Base-by-base conservation (phyloP, 1,284 basidiomycete genomes). In the Ganoderma meredithae region DNA sequence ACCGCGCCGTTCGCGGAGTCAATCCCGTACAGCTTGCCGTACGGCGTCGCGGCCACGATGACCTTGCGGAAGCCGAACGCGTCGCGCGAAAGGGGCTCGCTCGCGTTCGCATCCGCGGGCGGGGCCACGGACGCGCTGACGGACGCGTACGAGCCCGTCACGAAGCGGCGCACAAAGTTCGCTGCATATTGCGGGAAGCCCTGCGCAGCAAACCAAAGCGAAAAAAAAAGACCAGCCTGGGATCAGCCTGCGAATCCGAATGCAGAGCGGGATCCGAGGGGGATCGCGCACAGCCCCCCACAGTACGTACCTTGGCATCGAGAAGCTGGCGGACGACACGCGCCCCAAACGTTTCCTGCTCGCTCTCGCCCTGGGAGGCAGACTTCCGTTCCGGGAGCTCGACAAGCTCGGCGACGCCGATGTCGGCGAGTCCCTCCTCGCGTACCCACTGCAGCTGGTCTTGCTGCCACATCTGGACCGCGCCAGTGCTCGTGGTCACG, bases 21-120 rank as follows among this genome's bases (percentile, higher is more conserved):
- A 61, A 98, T 80, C 0, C 91, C 96, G 75, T 91, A 95, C 0
- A 97, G 74, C 77, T 95, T 95, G 22, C 95, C 95, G 41, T 86
- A 83, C 1, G 81, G 73, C 1, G 94, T 95, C 0, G 90, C 92
- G 3, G 85, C 86, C 2, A 98, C 86, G 61, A 97, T 86, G 49
- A 98, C 79, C 78, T 98, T 95, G 60, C 93, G 86, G 79, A 98
- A 95, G 0, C 95, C 96, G 77, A 97, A 98, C 1, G 90, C 81
- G 76, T 98, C 95, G 2, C 93, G 88, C 61, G 84, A 83, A 0
- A 91, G 82, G 0, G 80, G 67, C 22, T 76, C 68, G n/a, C 77
- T 75, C 15, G 78, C 78, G 52, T 80, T 82, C 12, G 83, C 78
- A 49, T 80, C 82, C 12, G 83, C 78, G 13, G 82, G 77, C 43